phyloP scores from a whole-genome alignment of 164 flowering plant species.

The Stephania cephalantha region DNA sequence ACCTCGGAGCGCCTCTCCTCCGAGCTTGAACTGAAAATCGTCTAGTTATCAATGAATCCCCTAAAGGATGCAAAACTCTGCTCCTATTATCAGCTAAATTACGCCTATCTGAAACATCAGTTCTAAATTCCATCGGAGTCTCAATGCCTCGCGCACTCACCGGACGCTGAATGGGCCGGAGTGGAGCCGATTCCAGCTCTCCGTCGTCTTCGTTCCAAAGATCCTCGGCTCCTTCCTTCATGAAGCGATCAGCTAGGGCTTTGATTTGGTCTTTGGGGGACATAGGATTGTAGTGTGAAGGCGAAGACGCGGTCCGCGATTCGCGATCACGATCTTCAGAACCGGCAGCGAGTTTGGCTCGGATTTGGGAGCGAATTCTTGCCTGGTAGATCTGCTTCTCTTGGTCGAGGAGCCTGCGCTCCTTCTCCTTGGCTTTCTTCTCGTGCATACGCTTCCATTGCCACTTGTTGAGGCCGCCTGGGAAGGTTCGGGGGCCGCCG shows the following conservation, averaged over 20 bases:
- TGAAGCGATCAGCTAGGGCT: constrained; percentile 79
- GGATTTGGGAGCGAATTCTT: constrained; percentile 70
- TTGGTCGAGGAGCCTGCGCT: constrained; percentile 64
- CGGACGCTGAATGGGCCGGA: neutral
- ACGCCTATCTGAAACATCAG: constrained; percentile 20
- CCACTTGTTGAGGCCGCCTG: constrained; percentile 97
- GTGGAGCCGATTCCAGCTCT: constrained; percentile 31
- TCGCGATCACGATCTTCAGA: constrained; percentile 12
- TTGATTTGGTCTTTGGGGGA: constrained; percentile 58
- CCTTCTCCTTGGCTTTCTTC: constrained; percentile 86
- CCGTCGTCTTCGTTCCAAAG: constrained; percentile 91
- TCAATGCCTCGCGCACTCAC: neutral
- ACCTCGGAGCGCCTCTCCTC: constrained; percentile 12
- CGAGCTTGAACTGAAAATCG: constrained; percentile 30
- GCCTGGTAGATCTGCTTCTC: constrained; percentile 90
- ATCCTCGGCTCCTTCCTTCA: constrained; percentile 85
- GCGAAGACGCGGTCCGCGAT: neutral
- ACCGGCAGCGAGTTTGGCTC: constrained; percentile 39
- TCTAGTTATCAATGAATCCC: constrained; percentile 19
- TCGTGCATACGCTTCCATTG: constrained; percentile 97
- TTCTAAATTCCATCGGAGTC: constrained; percentile 38
- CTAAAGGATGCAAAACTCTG: neutral
- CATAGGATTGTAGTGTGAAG: constrained; percentile 36
- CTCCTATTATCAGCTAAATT: constrained; percentile 4
- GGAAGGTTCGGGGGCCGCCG: constrained; percentile 93